Evolutionary conservation across 2,329 filamentous ascomycete genomes (phyloP).

Genomic region (Penicillium aurantiogriseum): DNA sequence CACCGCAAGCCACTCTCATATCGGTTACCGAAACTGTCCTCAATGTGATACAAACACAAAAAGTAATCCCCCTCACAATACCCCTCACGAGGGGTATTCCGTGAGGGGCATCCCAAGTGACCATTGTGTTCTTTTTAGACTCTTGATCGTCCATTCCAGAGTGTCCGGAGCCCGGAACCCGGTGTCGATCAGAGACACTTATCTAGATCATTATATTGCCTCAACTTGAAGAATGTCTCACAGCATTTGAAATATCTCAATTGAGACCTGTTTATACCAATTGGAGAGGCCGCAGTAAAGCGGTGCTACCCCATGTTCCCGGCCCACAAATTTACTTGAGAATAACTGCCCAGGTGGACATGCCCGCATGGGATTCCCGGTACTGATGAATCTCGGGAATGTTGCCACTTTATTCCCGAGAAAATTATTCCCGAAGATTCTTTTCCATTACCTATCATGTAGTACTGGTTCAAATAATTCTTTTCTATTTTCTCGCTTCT

Average conservation of each 20-base stretch:
- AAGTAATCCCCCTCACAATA: neutral
- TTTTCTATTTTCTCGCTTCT: neutral
- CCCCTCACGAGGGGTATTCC: neutral
- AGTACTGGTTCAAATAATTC: slow-evolving; percentile 17
- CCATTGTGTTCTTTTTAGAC: neutral
- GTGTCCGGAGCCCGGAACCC: neutral
- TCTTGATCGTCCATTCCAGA: neutral
- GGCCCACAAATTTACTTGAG: slow-evolving; percentile 23
- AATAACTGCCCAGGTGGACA: slow-evolving; percentile 8
- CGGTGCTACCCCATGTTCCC: slow-evolving; percentile 2
- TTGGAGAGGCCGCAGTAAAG: neutral
- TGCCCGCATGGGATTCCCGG: slow-evolving; percentile 18
- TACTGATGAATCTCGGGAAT: slow-evolving; percentile 23
- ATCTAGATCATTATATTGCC: neutral
- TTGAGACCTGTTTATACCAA: neutral
- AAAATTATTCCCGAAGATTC: slow-evolving; percentile 22
- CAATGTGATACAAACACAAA: neutral
- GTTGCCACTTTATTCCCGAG: slow-evolving; percentile 18
- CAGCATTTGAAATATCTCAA: neutral
- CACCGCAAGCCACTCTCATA: neutral
- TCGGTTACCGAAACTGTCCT: neutral
- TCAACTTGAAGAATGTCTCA: neutral
- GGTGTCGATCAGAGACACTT: neutral
- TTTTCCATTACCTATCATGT: slow-evolving; percentile 20
- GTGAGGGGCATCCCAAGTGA: neutral